Percentiles rank a stretch among this genome's conserved stretches.
These are phyloP conservation scores for Backusella liffmaniae DNA, from an alignment of 192 early-diverging fungal species.

Conservation along the genomic window DNA sequence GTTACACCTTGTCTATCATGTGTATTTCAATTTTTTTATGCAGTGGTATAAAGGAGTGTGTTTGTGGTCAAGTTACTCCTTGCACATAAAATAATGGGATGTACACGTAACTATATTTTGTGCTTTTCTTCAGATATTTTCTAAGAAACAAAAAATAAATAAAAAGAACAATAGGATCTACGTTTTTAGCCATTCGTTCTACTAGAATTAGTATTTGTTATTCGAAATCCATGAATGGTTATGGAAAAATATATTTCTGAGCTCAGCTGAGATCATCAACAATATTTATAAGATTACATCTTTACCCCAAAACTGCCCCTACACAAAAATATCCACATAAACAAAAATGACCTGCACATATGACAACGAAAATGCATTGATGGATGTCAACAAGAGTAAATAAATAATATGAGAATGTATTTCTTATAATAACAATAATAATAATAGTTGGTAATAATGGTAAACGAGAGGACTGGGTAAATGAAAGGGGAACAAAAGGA, in stretches of 20 bases:
- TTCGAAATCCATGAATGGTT: not conserved
- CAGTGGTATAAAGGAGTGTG: not conserved
- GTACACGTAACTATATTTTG: not conserved
- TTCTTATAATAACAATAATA: not conserved
- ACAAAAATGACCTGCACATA: not conserved
- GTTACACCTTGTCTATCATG: not conserved
- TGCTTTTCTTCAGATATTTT: not conserved
- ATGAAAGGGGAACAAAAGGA: not conserved
- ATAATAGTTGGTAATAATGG: not conserved
- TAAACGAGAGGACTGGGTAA: not conserved
- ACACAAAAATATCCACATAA: not conserved
- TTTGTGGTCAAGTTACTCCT: constrained; percentile 6
- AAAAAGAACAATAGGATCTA: not conserved
- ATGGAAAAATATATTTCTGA: not conserved
- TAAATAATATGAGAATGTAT: not conserved
- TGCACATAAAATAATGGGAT: not conserved
- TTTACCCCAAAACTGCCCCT: not conserved
- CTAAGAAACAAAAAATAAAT: not conserved
- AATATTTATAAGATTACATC: not conserved
- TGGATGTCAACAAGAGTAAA: constrained; percentile 9
- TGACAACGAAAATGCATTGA: not conserved
- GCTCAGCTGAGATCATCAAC: not conserved
- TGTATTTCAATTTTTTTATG: constrained; percentile 2
- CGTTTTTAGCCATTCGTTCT: not conserved
- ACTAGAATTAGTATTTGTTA: not conserved